Evolutionary conservation across 2,329 filamentous ascomycete species (phyloP).

Genomic region (Xylariaceae sp.): DNA sequence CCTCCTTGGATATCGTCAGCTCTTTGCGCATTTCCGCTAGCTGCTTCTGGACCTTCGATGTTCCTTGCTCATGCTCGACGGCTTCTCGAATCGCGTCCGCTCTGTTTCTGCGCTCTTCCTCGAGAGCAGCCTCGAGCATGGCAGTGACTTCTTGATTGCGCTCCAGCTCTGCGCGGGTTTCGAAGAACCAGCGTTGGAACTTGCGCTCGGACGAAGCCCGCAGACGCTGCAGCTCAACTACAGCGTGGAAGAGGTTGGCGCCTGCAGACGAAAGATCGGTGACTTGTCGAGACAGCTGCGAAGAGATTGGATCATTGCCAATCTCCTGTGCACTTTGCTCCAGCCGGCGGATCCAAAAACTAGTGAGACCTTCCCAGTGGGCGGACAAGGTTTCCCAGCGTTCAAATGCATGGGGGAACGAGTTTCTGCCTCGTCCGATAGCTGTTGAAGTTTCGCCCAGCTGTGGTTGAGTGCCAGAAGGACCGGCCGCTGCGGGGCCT

Average conservation of each 20-base stretch:
- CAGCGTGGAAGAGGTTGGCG: conserved; percentile 95
- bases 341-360: conserved; percentile 93
- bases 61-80: conserved; percentile 69
- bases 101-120: conserved; percentile 71
- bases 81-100: conserved; percentile 68
- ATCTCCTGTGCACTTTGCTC: conserved; percentile 90
- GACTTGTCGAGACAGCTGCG: conserved; percentile 90
- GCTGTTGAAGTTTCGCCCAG: conserved; percentile 39
- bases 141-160: conserved; percentile 80
- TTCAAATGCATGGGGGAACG: conserved; percentile 96
- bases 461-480: conserved; percentile 36
- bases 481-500: conserved; percentile 34
- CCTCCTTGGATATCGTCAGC: conserved; percentile 91
- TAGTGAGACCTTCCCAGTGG: conserved; percentile 96
- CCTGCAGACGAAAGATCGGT: conserved; percentile 96
- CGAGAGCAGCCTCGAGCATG: conserved; percentile 75
- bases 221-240: conserved; percentile 91
- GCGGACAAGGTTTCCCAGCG: conserved; percentile 96
- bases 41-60: conserved; percentile 71
- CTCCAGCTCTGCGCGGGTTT: conserved; percentile 87
- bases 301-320: conserved; percentile 77
- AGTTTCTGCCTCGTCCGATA: conserved; percentile 55
- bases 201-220: conserved; percentile 95
- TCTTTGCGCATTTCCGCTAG: conserved; percentile 92
- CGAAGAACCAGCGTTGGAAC: conserved; percentile 98